Conservation (phyloP, 1,139 yeast genomes). For the Geotrichum restrictum region DNA sequence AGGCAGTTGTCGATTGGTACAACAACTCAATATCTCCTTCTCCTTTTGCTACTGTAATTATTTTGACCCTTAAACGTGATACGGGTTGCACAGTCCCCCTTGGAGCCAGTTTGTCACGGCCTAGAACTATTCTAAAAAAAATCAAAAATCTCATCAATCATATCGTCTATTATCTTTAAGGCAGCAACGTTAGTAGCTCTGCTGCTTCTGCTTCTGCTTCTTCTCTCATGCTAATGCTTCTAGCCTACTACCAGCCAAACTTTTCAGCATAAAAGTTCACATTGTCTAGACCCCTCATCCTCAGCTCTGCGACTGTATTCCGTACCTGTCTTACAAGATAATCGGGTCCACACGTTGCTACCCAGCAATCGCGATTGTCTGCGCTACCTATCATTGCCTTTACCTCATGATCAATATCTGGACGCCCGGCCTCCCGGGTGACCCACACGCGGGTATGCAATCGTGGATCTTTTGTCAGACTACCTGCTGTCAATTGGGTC, state of each 20-base stretch:
- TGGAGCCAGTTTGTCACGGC: no score
- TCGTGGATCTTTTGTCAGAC: conserved; percentile 5
- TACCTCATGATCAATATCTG: conserved; percentile 24
- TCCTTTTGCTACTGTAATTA: no score
- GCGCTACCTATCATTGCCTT: conserved; percentile 17
- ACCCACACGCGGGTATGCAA: conserved; percentile 25
- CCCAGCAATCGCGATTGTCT: conserved; percentile 24
- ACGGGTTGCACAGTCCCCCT: no score
- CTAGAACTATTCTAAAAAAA: no score
- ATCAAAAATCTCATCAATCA: no score
- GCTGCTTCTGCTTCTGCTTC: no score
- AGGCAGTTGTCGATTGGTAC: no score
- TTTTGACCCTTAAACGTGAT: no score
- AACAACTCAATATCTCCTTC: no score
- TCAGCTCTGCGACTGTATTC: conserved; percentile 27
- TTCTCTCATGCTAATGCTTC: no score
- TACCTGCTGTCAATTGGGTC: not conserved
- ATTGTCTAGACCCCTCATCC: conserved; percentile 24
- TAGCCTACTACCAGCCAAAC: conserved; percentile 32
- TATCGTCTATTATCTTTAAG: not conserved
- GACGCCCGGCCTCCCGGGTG: conserved; percentile 28
- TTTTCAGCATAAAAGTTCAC: conserved; percentile 29
- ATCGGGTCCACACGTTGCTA: conserved; percentile 33
- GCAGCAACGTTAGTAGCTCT: not conserved
- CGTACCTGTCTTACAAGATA: conserved; percentile 28